Conservation (phyloP, 169 alveolate genomes). For the Amoebophrya sp. region DNA sequence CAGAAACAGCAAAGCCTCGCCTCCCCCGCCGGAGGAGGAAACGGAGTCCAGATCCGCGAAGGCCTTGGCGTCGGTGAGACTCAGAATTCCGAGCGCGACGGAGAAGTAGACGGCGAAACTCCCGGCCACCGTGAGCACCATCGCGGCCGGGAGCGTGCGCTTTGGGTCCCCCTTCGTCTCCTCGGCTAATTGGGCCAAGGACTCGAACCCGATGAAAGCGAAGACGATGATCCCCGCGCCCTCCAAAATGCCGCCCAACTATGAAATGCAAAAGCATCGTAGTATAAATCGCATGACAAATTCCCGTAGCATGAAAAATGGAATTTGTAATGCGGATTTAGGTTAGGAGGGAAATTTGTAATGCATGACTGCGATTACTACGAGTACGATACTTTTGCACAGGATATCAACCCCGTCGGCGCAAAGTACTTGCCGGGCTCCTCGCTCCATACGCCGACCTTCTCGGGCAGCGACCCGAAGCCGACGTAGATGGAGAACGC, state of each 20-base stretch:
- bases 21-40: no score
- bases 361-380: background rate
- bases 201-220: background rate
- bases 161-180: background rate
- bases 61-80: background rate
- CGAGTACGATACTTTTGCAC: background rate
- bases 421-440: background rate
- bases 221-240: background rate
- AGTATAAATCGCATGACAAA: no score
- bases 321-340: background rate
- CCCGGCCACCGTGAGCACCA: background rate
- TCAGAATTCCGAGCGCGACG: background rate
- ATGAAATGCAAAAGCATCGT: no score
- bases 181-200: background rate
- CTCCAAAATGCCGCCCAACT: background rate
- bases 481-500: no score
- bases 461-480: no score
- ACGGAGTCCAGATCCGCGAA: no score
- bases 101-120: background rate
- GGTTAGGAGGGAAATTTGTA: background rate
- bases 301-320: background rate
- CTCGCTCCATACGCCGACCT: background rate
- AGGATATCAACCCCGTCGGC: background rate
- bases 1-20: no score
- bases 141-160: background rate